Percentiles rank a stretch among this genome's conserved stretches.
phyloP scores from a whole-genome alignment of 2,329 filamentous ascomycete species.

The Botryotinia convoluta region DNA sequence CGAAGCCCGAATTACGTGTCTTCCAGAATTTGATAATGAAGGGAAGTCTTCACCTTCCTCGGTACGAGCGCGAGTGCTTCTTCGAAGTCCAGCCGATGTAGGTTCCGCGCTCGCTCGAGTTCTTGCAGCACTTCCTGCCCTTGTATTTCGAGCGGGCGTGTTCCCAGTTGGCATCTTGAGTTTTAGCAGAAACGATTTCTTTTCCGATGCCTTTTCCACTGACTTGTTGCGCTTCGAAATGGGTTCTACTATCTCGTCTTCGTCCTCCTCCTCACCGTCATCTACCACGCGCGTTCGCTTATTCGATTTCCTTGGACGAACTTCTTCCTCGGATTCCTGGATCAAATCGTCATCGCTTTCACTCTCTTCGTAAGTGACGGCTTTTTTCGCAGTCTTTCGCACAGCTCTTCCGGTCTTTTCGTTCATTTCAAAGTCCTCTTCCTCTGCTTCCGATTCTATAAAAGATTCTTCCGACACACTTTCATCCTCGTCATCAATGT shows the following conservation, averaged over 20 bases:
- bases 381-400: slow-evolving; percentile 48
- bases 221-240: slow-evolving; percentile 16
- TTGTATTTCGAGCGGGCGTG: slow-evolving; percentile 29
- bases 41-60: slow-evolving; percentile 55
- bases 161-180: slow-evolving; percentile 31
- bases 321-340: slow-evolving; percentile 34
- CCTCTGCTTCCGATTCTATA: slow-evolving; percentile 43
- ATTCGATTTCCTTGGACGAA: slow-evolving; percentile 28
- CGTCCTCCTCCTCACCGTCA: slow-evolving; percentile 34
- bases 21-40: slow-evolving; percentile 60
- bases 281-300: slow-evolving; percentile 30
- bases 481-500: slow-evolving; percentile 57
- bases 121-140: slow-evolving; percentile 35
- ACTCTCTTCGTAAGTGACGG: slow-evolving; percentile 50
- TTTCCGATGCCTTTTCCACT: neutral
- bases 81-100: slow-evolving; percentile 31
- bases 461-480: slow-evolving; percentile 51
- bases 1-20: slow-evolving; percentile 52
- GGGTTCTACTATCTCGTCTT: slow-evolving; percentile 26
- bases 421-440: slow-evolving; percentile 45
- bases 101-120: slow-evolving; percentile 32
- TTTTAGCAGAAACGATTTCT: slow-evolving; percentile 31
- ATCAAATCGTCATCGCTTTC: slow-evolving; percentile 40
- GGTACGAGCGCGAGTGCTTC: slow-evolving; percentile 36
- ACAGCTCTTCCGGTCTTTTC: slow-evolving; percentile 48